Conservation (phyloP, 306 rosid species). For the Cercis canadensis region DNA sequence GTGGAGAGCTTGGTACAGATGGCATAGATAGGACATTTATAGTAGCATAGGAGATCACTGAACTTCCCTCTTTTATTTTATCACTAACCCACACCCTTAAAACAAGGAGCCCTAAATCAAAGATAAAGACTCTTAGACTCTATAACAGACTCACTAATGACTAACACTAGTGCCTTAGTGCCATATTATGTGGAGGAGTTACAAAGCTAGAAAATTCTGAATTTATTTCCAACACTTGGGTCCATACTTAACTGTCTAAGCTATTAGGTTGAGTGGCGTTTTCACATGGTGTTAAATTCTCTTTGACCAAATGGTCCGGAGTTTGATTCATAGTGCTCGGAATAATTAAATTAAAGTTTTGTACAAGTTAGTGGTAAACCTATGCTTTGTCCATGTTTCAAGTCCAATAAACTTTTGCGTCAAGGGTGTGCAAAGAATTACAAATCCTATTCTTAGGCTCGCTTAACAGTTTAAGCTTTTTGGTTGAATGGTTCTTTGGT, state of each 20-base stretch:
- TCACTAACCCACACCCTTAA: too few relatives aligned
- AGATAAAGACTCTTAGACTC: too few relatives aligned
- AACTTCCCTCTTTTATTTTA: too few relatives aligned
- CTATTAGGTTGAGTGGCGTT: neutral
- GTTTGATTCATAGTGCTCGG: neutral
- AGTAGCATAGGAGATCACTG: too few relatives aligned
- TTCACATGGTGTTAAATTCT: neutral
- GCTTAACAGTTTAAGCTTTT: slow-evolving; percentile 1
- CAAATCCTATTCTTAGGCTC: slow-evolving; percentile 6
- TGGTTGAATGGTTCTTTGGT: slow-evolving; percentile 1
- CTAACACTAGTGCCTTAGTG: too few relatives aligned
- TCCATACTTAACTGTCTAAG: neutral
- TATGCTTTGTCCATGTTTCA: slow-evolving; percentile 16
- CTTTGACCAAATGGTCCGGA: neutral
- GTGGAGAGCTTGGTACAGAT: too few relatives aligned
- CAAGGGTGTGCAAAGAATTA: slow-evolving; percentile 12
- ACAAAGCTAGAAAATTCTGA: too few relatives aligned
- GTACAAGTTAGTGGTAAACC: neutral
- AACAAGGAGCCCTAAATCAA: too few relatives aligned
- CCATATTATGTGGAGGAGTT: too few relatives aligned
- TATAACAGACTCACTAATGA: too few relatives aligned
- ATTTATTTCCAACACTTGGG: neutral
- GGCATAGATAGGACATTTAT: too few relatives aligned
- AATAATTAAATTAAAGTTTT: neutral
- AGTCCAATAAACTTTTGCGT: slow-evolving; percentile 12